Base-by-base conservation (phyloP, 139 green algal genomes). In the Picochlorum sp. region DNA sequence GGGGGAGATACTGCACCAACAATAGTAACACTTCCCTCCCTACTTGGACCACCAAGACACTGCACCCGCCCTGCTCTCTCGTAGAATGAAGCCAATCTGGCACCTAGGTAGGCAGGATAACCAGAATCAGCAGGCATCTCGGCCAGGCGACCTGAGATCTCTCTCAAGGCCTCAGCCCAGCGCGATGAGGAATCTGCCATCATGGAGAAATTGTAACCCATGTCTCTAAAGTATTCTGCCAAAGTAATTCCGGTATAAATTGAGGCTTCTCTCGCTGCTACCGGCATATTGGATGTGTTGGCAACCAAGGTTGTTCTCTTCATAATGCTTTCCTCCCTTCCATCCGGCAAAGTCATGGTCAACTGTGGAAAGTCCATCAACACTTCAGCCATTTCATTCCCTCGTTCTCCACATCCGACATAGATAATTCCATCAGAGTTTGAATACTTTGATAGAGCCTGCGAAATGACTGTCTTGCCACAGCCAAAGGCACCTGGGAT, bases 191-290 rank as follows among this genome's bases (percentile, higher is more conserved):
- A 97, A 82, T 99, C 94, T 21, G 86, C 94, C 94, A 99, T 99
- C 91, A 97, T 97, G 61, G 75, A 87, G 74, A 92, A 90, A 82
- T 94, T 90, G 84, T 96, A 97, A 59, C 92, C 92, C 91, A 95
- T 94, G 76, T 98, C 92, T 26, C 94, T 82, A 87, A 95, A 99
- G 82, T 99, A 99, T 85, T 99, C 93, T 20, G 87, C 94, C 68
- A 99, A 82, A 11, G 94, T 99, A 79, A 99, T 99, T 59, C 94
- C 94, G 0, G 94, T 99, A 81, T 99, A 99, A 79, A 99, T 99
- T 66, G 94, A 98, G 16, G 94, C 94, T 84, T 99, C 94, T 45
- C 94, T 84, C 1, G 94, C 94, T 8, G 94, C 94, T 78, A 99
- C 94, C 14, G 94, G 94, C 94, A 99, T 99, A 85, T 99, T 99